phyloP scores from a whole-genome alignment of 2,329 filamentous ascomycete genomes.

The Aspergillus tanneri region DNA sequence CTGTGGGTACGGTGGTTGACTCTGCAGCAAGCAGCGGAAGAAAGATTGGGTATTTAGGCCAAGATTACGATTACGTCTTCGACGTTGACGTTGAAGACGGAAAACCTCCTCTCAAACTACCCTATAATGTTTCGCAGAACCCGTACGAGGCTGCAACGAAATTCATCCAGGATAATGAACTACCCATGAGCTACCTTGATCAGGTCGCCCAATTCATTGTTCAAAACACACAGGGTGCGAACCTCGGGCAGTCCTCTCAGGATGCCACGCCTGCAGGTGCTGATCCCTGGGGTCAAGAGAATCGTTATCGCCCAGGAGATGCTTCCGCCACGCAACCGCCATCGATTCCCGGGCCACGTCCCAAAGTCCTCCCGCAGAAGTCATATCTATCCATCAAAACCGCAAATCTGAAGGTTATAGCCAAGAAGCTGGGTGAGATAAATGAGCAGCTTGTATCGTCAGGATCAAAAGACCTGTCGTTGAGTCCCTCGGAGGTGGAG shows the following conservation, averaged over 20 bases:
- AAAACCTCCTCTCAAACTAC: conserved; percentile 87
- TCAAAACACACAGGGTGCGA: conserved; percentile 82
- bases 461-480: conserved; percentile 69
- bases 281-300: conserved; percentile 77
- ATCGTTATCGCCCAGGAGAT: conserved; percentile 74
- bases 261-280: conserved; percentile 51
- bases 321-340: conserved; percentile 39
- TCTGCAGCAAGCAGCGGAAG: conserved; percentile 78
- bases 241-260: conserved; percentile 63
- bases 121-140: conserved; percentile 88
- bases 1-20: conserved; percentile 92
- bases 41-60: conserved; percentile 73
- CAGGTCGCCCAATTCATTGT: conserved; percentile 91
- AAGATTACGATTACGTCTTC: conserved; percentile 95
- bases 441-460: conserved; percentile 67
- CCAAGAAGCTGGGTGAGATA: conserved; percentile 72
- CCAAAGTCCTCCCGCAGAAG: conserved; percentile 72
- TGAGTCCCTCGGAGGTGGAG: conserved; percentile 70
- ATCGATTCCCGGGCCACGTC: conserved; percentile 41
- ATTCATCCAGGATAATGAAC: conserved; percentile 84
- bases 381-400: conserved; percentile 74
- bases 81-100: conserved; percentile 96
- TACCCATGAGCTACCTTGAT: conserved; percentile 83
- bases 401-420: conserved; percentile 68
- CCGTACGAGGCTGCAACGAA: conserved; percentile 88